phyloP scores from a whole-genome alignment of 208 protist species.

The Herpetomonas samuelpessoai region DNA sequence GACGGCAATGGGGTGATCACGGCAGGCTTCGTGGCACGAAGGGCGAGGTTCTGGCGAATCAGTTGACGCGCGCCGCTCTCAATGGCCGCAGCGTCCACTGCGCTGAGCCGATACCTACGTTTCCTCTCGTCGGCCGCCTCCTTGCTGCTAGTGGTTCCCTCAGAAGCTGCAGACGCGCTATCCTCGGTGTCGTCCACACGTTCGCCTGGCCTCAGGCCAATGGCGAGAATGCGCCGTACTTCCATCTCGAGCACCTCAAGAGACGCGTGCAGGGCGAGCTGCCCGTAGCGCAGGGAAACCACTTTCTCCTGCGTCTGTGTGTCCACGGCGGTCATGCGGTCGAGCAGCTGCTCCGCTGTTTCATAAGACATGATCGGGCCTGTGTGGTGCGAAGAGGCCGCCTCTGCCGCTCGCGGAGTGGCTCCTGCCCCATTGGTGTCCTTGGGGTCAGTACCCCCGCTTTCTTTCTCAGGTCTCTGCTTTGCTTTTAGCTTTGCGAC shows the following conservation, averaged over 20 bases:
- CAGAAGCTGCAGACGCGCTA: no score
- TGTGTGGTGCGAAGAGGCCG: neutral
- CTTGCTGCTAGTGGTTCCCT: no score
- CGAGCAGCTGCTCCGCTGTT: conserved; percentile 29
- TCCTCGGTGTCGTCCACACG: conserved; percentile 3
- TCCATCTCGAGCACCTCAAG: conserved; percentile 71
- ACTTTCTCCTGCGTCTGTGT: conserved; percentile 42
- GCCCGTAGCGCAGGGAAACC: conserved; percentile 66
- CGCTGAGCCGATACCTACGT: no score
- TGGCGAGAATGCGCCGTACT: conserved; percentile 59
- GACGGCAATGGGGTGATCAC: no score
- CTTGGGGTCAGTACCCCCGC: no score
- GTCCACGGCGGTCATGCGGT: conserved; percentile 44
- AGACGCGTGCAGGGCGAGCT: conserved; percentile 58
- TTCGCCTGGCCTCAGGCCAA: conserved; percentile 26
- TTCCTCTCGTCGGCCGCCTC: no score
- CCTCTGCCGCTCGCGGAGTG: no score
- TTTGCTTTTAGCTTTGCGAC: conserved; percentile 3
- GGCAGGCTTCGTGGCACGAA: no score
- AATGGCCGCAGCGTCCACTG: conserved; percentile 60
- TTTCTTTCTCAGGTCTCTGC: no score
- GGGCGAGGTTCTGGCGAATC: conserved; percentile 69
- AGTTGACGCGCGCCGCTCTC: conserved; percentile 69
- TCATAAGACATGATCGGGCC: neutral
- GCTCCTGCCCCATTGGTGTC: no score